These are phyloP conservation scores for Mortierella alpina DNA, from an alignment of 192 early-diverging fungal species.

Conservation along the genomic window DNA sequence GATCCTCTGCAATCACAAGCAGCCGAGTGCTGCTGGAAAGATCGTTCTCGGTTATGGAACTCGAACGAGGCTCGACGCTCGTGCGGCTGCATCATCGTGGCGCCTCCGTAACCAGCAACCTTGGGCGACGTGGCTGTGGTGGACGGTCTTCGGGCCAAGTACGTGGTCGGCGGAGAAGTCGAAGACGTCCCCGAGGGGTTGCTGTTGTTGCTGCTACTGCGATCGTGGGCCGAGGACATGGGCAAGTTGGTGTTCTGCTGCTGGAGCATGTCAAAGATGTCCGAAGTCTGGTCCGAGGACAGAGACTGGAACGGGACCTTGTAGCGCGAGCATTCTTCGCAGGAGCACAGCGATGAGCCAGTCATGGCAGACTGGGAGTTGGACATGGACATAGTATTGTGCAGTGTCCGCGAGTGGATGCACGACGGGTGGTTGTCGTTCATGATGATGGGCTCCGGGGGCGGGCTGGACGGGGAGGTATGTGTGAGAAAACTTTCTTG, in stretches of 20 bases:
- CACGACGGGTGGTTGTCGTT: constrained; percentile 36
- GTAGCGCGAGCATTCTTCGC: constrained; percentile 47
- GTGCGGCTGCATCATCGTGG: constrained; percentile 2
- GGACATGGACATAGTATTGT: constrained; percentile 31
- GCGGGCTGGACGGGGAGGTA: not conserved
- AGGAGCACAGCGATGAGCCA: constrained; percentile 16
- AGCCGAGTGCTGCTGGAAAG: constrained; percentile 47
- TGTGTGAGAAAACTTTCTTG: not conserved
- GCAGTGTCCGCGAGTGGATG: constrained; percentile 31
- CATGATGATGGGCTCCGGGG: constrained; percentile 9
- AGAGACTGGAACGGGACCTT: constrained; percentile 5
- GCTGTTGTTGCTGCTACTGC: too few species aligned
- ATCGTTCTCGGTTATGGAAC: constrained; percentile 44
- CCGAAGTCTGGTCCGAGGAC: constrained; percentile 12
- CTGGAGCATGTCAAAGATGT: not conserved
- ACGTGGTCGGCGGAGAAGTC: constrained; percentile 26
- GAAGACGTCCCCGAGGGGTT: constrained; percentile 4
- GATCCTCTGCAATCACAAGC: constrained; percentile 48
- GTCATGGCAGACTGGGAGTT: not conserved
- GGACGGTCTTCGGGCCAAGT: constrained; percentile 14
- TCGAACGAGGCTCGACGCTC: constrained; percentile 42
- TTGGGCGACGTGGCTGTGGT: constrained; percentile 20
- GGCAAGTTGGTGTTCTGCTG: constrained; percentile 2
- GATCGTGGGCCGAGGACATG: not conserved
- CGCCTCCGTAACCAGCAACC: constrained; percentile 26